Evolutionary conservation across 495 filamentous ascomycete genomes (phyloP).

Genomic region (Umbilicaria muhlenbergii): DNA sequence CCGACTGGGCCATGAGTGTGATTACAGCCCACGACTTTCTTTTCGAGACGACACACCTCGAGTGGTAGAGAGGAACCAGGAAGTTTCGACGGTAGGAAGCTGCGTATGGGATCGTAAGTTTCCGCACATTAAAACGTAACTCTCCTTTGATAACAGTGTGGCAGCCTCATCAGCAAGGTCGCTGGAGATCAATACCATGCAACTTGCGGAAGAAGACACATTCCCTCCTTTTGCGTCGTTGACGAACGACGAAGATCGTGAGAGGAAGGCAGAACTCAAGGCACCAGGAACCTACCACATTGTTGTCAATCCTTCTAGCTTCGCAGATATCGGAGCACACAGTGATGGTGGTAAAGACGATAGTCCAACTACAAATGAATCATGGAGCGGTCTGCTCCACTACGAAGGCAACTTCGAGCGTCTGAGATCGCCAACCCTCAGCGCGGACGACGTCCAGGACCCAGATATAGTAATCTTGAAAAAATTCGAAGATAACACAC

Average conservation of each 20-base stretch:
- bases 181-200: constrained; percentile 15
- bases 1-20: constrained; percentile 37
- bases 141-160: too few species aligned
- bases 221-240: constrained; percentile 37
- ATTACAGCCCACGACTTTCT: constrained; percentile 38
- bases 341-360: constrained; percentile 17
- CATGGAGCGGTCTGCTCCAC: neutral
- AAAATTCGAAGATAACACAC: constrained; percentile 29
- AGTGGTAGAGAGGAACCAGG: constrained; percentile 38
- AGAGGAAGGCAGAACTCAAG: constrained; percentile 37
- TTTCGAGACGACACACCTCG: constrained; percentile 41
- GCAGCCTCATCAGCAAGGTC: constrained; percentile 2
- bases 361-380: constrained; percentile 4
- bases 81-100: constrained; percentile 7
- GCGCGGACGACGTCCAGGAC: constrained; percentile 1
- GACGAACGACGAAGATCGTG: constrained; percentile 44
- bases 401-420: neutral
- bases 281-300: constrained; percentile 42
- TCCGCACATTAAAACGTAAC: too few species aligned
- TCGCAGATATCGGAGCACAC: constrained; percentile 38
- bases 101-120: constrained; percentile 7
- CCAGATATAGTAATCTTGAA: constrained; percentile 8
- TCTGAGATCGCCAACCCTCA: neutral
- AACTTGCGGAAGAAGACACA: constrained; percentile 19
- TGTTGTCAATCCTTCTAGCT: constrained; percentile 38